Conservation (phyloP, 768 basidiomycete genomes). For the Naganishia friedmannii region DNA sequence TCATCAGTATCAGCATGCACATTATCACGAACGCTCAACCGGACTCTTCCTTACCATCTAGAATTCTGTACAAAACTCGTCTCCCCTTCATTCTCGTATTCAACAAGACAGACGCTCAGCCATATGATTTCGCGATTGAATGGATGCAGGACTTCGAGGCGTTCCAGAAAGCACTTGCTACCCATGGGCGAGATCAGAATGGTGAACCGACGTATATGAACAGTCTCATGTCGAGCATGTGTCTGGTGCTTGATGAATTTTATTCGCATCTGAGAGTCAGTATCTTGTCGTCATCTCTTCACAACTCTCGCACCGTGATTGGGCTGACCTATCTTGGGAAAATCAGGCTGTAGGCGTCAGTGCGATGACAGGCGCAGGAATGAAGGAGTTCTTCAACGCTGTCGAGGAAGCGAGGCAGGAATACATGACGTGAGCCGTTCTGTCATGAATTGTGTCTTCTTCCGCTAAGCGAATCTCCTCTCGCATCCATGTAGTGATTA, state of each 20-base stretch:
- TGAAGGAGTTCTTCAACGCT: conserved; percentile 85
- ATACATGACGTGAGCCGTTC: conserved; percentile 71
- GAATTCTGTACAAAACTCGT: conserved; percentile 96
- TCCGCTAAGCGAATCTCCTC: not conserved
- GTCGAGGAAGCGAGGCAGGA: conserved; percentile 82
- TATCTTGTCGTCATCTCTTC: not conserved
- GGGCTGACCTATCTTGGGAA: not conserved
- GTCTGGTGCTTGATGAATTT: conserved; percentile 93
- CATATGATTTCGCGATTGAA: conserved; percentile 85
- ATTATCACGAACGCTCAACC: not conserved
- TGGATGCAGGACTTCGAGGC: conserved; percentile 99
- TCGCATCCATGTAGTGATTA: conserved; percentile 65
- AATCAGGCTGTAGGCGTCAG: conserved; percentile 87
- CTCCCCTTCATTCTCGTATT: conserved; percentile 96
- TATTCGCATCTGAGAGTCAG: conserved; percentile 89
- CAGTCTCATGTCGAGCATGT: conserved; percentile 98
- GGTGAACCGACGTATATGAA: conserved; percentile 93
- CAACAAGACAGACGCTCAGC: conserved; percentile 93
- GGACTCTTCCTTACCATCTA: conserved; percentile 44
- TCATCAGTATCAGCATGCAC: not conserved
- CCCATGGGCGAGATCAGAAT: conserved; percentile 69
- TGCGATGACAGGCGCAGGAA: conserved; percentile 90
- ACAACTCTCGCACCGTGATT: too few relatives aligned
- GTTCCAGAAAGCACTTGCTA: conserved; percentile 81
- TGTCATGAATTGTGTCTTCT: not conserved